Evolutionary conservation across 176 grass and related monocot genomes (phyloP).

Genomic region (Panicum miliaceum): DNA sequence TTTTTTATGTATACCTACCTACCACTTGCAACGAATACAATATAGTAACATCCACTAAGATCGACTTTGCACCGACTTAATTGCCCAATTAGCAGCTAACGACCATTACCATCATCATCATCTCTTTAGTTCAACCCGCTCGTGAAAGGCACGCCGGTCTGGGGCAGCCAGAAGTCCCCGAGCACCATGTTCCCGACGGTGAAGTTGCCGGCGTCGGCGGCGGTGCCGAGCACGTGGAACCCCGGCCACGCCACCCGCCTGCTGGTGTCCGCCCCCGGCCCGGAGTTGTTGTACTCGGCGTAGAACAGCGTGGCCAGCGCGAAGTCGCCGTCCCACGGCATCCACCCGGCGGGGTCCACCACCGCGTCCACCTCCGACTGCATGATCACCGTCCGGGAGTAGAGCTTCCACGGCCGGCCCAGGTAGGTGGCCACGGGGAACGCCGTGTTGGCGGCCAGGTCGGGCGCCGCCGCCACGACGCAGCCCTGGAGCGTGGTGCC

Average conservation of each 20-base stretch:
- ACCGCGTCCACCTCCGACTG: constrained; percentile 58
- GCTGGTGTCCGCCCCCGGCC: constrained; percentile 55
- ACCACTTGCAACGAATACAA: constrained; percentile 12
- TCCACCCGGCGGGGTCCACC: constrained; percentile 69
- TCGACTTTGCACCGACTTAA: neutral
- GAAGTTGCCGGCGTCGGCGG: constrained; percentile 65
- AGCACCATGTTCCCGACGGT: constrained; percentile 83
- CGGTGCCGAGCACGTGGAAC: constrained; percentile 65
- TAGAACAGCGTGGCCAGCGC: constrained; percentile 88
- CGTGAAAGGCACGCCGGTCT: constrained; percentile 80
- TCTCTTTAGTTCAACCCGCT: constrained; percentile 53
- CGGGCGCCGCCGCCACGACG: constrained; percentile 59
- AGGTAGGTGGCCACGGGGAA: constrained; percentile 63
- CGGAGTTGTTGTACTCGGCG: constrained; percentile 78
- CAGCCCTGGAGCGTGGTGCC: constrained; percentile 75
- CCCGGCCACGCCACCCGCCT: constrained; percentile 73
- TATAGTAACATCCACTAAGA: neutral
- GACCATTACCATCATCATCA: too few relatives aligned
- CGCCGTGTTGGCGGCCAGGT: constrained; percentile 61
- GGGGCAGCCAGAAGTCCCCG: constrained; percentile 82
- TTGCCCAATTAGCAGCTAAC: constrained; percentile 19
- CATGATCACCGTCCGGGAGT: constrained; percentile 90
- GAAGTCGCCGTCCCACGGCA: constrained; percentile 80
- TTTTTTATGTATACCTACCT: neutral
- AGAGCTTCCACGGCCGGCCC: constrained; percentile 76